phyloP scores from a whole-genome alignment of 805 yeast species.

The Hanseniaspora taiwanica region DNA sequence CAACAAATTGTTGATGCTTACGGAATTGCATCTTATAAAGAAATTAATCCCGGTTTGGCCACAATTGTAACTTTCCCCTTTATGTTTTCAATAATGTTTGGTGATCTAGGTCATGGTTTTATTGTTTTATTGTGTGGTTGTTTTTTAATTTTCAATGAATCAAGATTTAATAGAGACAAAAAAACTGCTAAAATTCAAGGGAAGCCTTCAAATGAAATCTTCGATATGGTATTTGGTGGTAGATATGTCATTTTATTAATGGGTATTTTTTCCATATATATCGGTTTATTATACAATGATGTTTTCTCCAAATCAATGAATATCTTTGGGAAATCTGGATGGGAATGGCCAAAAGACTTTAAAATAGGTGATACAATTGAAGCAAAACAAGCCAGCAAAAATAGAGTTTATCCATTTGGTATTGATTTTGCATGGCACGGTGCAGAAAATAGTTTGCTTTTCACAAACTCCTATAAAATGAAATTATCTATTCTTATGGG shows the following conservation, averaged over 20 bases:
- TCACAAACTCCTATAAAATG: constrained; percentile 95
- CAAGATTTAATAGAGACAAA: constrained; percentile 48
- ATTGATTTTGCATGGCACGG: constrained; percentile 97
- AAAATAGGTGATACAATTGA: constrained; percentile 54
- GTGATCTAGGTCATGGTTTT: constrained; percentile 94
- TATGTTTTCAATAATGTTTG: constrained; percentile 98
- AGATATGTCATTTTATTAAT: constrained; percentile 80
- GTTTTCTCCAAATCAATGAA: constrained; percentile 85
- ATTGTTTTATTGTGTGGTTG: constrained; percentile 65
- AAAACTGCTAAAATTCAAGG: constrained; percentile 20
- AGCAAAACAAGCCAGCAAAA: constrained; percentile 50
- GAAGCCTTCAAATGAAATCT: constrained; percentile 65
- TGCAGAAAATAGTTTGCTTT: constrained; percentile 78
- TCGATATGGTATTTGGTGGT: constrained; percentile 92
- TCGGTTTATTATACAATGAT: constrained; percentile 91
- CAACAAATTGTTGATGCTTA: constrained; percentile 92
- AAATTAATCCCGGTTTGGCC: constrained; percentile 91
- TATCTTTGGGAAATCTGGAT: constrained; percentile 63
- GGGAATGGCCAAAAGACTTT: constrained; percentile 82
- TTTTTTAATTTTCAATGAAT: constrained; percentile 60
- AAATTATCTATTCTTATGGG: constrained; percentile 92
- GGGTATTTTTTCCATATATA: constrained; percentile 93
- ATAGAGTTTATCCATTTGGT: constrained; percentile 58
- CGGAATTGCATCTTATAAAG: constrained; percentile 86
- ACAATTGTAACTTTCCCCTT: constrained; percentile 94